phyloP scores from a whole-genome alignment of 1,284 basidiomycete genomes.

The Xerocomus minutiporus region DNA sequence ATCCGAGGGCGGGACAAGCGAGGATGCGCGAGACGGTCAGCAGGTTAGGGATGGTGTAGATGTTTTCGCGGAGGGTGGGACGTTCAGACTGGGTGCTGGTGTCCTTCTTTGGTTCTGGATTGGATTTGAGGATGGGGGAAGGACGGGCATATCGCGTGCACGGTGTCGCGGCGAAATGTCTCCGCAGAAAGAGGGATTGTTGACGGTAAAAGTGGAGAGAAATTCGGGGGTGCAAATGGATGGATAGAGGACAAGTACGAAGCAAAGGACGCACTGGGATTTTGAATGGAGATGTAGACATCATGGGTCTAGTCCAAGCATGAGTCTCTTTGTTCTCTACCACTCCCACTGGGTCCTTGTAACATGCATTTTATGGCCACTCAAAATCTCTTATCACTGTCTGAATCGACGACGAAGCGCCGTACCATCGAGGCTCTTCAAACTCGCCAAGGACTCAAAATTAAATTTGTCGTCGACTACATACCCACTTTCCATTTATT shows the following conservation, averaged over 20 bases:
- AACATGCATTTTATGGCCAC: too few relatives aligned
- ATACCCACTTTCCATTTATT: too few relatives aligned
- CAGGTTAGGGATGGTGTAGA: conserved; percentile 92
- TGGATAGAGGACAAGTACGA: not conserved
- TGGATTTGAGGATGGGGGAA: not conserved
- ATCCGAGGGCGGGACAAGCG: conserved; percentile 87
- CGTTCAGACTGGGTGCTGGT: not conserved
- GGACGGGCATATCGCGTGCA: conserved; percentile 7
- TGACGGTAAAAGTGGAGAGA: not conserved
- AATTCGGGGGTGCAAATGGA: not conserved
- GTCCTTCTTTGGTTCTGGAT: conserved; percentile 7
- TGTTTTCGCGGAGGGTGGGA: conserved; percentile 67
- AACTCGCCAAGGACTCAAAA: too few relatives aligned
- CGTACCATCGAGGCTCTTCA: too few relatives aligned
- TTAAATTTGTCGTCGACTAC: too few relatives aligned
- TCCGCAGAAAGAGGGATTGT: conserved; percentile 2
- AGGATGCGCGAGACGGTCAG: conserved; percentile 84
- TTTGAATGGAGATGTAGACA: conserved; percentile 10
- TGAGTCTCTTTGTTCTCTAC: too few relatives aligned
- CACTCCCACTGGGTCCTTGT: too few relatives aligned
- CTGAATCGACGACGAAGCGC: too few relatives aligned
- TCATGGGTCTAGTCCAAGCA: too few relatives aligned
- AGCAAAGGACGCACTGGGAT: conserved; percentile 5
- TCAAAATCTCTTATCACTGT: too few relatives aligned
- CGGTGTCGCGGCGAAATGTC: conserved; percentile 13